A percentile compares a stretch with the other conserved stretches of the same genome.
phyloP scores from a whole-genome alignment of 441 rosid species.

The Aquilaria agallochum region DNA sequence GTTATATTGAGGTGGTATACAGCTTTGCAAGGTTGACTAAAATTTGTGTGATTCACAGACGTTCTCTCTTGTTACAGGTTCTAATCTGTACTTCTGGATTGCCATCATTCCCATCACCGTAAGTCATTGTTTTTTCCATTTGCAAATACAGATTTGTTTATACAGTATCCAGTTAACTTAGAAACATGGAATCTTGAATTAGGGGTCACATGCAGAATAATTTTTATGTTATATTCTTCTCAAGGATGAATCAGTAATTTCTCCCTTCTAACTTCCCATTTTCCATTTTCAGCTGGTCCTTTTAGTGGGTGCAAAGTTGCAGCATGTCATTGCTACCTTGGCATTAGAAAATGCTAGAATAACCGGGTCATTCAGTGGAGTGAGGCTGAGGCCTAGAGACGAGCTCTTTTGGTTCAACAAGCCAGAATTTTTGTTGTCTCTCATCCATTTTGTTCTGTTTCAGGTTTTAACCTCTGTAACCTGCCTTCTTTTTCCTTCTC shows the following conservation, averaged over 20 bases:
- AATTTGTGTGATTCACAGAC: conserved; percentile 8
- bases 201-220: too few species aligned
- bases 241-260: too few species aligned
- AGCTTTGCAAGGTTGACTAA: conserved; percentile 6
- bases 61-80: conserved; percentile 45
- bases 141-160: too few species aligned
- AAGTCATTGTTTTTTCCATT: conserved; percentile 27
- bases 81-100: conserved; percentile 96
- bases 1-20: not conserved
- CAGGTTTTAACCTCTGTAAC: conserved; percentile 37
- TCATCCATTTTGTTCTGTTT: conserved; percentile 62
- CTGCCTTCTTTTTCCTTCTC: too few species aligned
- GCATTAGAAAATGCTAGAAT: conserved; percentile 53
- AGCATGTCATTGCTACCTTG: conserved; percentile 67
- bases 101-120: conserved; percentile 83
- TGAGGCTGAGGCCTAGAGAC: conserved; percentile 52
- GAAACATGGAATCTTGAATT: too few species aligned
- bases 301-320: conserved; percentile 57
- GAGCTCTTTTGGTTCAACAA: conserved; percentile 72
- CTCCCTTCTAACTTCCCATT: not conserved
- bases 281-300: conserved; percentile 44
- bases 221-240: too few species aligned
- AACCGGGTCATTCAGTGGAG: conserved; percentile 31
- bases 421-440: conserved; percentile 52
- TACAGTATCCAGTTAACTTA: too few species aligned